Conservation (phyloP, 495 filamentous ascomycete genomes). For the Aspergillus saccharolyticus region DNA sequence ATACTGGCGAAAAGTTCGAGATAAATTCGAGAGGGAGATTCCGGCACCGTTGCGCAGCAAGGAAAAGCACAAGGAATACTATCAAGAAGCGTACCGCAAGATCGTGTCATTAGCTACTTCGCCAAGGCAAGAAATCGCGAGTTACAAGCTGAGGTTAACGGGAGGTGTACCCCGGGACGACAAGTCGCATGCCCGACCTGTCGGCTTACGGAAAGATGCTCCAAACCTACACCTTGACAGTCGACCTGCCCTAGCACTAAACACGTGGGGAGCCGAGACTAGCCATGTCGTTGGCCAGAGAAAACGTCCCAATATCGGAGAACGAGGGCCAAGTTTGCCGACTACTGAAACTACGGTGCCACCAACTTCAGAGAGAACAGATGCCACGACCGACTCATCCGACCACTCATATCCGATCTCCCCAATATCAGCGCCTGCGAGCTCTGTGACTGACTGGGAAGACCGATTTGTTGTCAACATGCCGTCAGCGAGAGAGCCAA, state of each 20-base stretch:
- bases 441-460: constrained; percentile 36
- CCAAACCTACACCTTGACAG: constrained; percentile 16
- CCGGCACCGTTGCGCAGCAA: constrained; percentile 20
- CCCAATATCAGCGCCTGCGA: constrained; percentile 29
- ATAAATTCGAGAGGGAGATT: constrained; percentile 29
- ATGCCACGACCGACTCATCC: constrained; percentile 26
- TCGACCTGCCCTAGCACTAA: constrained; percentile 7
- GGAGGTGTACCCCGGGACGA: constrained; percentile 17
- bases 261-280: constrained; percentile 3
- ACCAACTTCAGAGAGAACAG: constrained; percentile 18
- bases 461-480: constrained; percentile 46
- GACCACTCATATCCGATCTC: constrained; percentile 31
- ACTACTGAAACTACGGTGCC: constrained; percentile 15
- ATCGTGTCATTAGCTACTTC: constrained; percentile 19
- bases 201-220: constrained; percentile 28
- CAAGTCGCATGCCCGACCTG: constrained; percentile 13
- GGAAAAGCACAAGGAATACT: constrained; percentile 21
- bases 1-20: constrained; percentile 29
- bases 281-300: constrained; percentile 14
- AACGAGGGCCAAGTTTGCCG: constrained; percentile 22
- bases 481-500: constrained; percentile 42
- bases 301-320: constrained; percentile 24
- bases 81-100: constrained; percentile 20
- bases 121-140: constrained; percentile 17
- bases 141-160: constrained; percentile 15